Conservation (phyloP, 1,284 basidiomycete genomes). For the Rhodotorula sp. region DNA sequence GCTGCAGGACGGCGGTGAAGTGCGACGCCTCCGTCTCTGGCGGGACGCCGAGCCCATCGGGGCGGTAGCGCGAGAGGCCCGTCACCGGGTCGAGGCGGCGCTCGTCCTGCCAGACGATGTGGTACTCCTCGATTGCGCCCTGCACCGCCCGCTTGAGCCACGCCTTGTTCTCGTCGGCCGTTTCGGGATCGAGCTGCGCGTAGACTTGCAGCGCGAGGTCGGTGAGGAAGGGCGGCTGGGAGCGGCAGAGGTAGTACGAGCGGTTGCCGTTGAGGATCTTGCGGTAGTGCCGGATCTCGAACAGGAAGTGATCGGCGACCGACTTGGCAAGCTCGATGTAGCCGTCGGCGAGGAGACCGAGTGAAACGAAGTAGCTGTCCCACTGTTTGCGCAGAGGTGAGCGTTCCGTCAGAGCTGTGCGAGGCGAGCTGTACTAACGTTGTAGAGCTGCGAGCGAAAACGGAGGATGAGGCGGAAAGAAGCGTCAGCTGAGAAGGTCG, state of each 20-base stretch:
- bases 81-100: conserved; percentile 91
- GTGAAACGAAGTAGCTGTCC: conserved; percentile 91
- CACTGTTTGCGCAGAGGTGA: conserved; percentile 62
- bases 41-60: conserved; percentile 84
- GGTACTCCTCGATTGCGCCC: conserved; percentile 98
- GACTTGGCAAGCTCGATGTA: conserved; percentile 91
- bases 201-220: conserved; percentile 98
- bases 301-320: conserved; percentile 98
- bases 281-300: conserved; percentile 72
- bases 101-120: conserved; percentile 86
- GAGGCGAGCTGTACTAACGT: conserved; percentile 5
- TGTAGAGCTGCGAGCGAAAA: conserved; percentile 29
- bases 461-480: too few relatives aligned
- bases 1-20: conserved; percentile 95
- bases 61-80: conserved; percentile 88
- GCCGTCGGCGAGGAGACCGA: conserved; percentile 92
- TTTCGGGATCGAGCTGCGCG: conserved; percentile 85
- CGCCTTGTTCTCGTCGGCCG: conserved; percentile 75
- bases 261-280: conserved; percentile 54
- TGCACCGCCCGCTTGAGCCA: conserved; percentile 95
- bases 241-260: conserved; percentile 85
- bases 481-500: neutral
- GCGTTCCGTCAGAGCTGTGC: neutral
- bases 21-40: conserved; percentile 98
- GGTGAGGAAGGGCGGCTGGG: conserved; percentile 97